Evolutionary conservation across 139 green algal species (phyloP).

Genomic region (Gonium pectorale): DNA sequence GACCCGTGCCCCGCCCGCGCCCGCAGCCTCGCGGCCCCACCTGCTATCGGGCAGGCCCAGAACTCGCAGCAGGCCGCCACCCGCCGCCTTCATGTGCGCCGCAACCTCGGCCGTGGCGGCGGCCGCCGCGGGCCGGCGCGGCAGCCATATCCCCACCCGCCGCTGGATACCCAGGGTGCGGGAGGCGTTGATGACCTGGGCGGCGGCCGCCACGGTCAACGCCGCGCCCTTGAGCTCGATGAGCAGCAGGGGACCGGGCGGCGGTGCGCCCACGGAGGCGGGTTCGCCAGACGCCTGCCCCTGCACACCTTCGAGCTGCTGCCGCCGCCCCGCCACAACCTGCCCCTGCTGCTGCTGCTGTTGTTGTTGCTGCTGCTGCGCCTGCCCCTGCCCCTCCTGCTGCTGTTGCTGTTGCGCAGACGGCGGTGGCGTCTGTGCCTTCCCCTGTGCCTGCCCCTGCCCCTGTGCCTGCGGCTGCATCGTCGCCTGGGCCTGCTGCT

Average conservation of each 20-base stretch:
- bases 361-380: not conserved
- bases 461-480: not conserved
- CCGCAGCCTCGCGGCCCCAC: too few species aligned
- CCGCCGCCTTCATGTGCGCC: not conserved
- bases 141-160: conserved; percentile 12
- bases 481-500: not conserved
- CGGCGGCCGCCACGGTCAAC: not conserved
- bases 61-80: not conserved
- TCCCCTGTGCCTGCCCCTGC: not conserved
- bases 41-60: conserved; percentile 15
- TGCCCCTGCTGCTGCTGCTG: not conserved
- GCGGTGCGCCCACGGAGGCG: too few species aligned
- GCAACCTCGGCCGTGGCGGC: not conserved
- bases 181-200: not conserved
- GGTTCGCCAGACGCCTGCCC: not conserved
- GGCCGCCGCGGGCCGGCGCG: not conserved
- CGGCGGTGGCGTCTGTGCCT: not conserved
- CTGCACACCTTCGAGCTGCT: not conserved
- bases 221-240: conserved; percentile 27
- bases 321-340: too few species aligned
- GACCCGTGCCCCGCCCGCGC: too few species aligned
- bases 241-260: conserved; percentile 4
- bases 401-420: not conserved
- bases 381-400: not conserved
- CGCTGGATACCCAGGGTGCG: not conserved